Conservation (phyloP, 108 stramenopile species). For the Stephanodiscus triporus region DNA sequence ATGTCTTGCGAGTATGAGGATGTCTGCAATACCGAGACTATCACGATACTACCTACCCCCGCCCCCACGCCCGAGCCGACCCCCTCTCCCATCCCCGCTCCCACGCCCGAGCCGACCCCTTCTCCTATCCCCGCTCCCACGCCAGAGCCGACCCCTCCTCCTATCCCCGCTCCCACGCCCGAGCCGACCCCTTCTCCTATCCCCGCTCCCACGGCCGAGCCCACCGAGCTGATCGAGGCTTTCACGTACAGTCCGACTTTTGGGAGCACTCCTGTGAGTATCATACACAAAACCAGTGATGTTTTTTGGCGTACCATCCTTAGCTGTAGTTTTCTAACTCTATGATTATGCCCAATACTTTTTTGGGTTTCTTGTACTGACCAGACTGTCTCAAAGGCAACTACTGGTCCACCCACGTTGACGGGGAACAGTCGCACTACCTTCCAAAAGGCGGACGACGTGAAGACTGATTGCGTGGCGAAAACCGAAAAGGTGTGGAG, state of each 20-base stretch:
- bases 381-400: constrained; percentile 11
- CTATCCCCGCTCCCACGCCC: too few relatives aligned
- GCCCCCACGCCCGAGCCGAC: too few relatives aligned
- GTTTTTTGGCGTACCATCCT: too few relatives aligned
- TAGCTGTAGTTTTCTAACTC: too few relatives aligned
- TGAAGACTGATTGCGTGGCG: constrained; percentile 2
- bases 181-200: too few relatives aligned
- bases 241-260: not conserved
- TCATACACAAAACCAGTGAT: not conserved
- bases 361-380: not conserved
- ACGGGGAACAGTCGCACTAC: not conserved
- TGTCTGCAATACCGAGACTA: not conserved
- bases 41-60: too few relatives aligned
- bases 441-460: constrained; percentile 1
- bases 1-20: not conserved
- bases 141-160: too few relatives aligned
- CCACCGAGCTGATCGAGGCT: not conserved
- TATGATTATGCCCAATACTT: too few relatives aligned
- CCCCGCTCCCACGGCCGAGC: not conserved
- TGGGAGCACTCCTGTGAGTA: not conserved
- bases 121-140: too few relatives aligned
- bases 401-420: constrained; percentile 3
- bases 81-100: too few relatives aligned
- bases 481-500: constrained; percentile 1
- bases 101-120: too few relatives aligned